Conservation (phyloP, 345 rosid genomes). For the Psidium guajava region DNA sequence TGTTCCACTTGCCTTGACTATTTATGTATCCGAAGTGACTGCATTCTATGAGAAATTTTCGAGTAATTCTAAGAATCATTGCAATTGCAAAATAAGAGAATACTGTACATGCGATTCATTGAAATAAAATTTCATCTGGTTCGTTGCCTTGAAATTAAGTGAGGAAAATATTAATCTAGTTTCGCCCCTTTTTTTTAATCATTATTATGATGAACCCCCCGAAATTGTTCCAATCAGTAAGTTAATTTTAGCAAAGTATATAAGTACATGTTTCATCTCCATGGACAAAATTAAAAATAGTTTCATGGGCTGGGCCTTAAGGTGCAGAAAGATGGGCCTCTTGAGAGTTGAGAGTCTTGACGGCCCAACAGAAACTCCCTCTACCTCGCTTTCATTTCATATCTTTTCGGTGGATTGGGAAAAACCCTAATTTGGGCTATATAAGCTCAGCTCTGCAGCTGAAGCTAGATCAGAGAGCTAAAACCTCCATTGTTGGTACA, state of each 20-base stretch:
- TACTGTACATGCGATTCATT: neutral
- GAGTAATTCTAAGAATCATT: neutral
- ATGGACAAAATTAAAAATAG: neutral
- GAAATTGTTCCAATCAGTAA: neutral
- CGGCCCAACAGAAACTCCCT: neutral
- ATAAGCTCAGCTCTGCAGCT: neutral
- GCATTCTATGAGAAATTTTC: neutral
- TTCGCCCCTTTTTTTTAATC: neutral
- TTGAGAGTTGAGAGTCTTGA: neutral
- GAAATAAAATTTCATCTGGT: neutral
- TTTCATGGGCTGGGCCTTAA: neutral
- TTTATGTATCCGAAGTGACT: neutral
- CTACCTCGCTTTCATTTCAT: neutral
- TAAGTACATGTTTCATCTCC: neutral
- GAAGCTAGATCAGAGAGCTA: neutral
- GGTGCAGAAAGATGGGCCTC: neutral
- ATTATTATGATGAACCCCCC: neutral
- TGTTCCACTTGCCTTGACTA: neutral
- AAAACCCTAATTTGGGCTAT: neutral
- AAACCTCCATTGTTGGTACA: neutral
- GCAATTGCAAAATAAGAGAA: neutral
- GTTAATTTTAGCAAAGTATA: neutral
- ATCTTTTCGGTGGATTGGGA: neutral
- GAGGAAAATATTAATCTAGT: neutral
- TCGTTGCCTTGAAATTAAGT: neutral